Evolutionary conservation across 2,329 filamentous ascomycete genomes (phyloP), one percentile per base, ranked within the genome.

Genomic region (Aspergillus fischeri): DNA sequence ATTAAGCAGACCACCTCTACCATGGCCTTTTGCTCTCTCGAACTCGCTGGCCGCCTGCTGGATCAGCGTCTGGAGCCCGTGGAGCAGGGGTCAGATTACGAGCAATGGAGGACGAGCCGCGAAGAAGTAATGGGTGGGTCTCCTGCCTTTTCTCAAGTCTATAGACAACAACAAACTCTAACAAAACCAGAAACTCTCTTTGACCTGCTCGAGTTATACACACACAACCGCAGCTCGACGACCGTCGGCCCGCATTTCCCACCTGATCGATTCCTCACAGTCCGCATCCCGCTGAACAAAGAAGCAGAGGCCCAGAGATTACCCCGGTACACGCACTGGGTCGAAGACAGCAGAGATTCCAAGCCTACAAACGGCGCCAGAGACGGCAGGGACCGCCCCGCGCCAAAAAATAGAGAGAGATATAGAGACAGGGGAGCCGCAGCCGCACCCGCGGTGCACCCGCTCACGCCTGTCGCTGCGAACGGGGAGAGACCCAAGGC

Each of bases 201-300:
- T 42, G 94, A 97, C 69, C 81, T 97, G 0, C 82, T 97, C 27
- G 93, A 99, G 68, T 83, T 97, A 2, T 97, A 97, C 73, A 94
- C 91, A 0, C 90, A 96, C 68, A 88, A 95, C 70, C 85, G 86
- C 54, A 83, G 85, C 63, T 80, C 82, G 52, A 96, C 92, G 35
- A 85, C 87, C 52, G 80, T 96, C 21, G 92, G 92, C 6, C 80
- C 83, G 17, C 78, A 83, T 50, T 89, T 91, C 73, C 84, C 88
- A 49, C 80, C 93, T 47, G 87, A 93, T 64, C 83, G 83, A 54
- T 93, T 96, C 71, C 90, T 97, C 69, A 85, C 88, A 62, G 86
- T 95, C 65, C 91, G 94, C 70, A 96, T 97, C 61, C 82, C 85
- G 25, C 81, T 97, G 60, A 97, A 97, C 73, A 85, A 90, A 66